phyloP scores from a whole-genome alignment of 768 basidiomycete species.

The Xanthoconium stramineum region DNA sequence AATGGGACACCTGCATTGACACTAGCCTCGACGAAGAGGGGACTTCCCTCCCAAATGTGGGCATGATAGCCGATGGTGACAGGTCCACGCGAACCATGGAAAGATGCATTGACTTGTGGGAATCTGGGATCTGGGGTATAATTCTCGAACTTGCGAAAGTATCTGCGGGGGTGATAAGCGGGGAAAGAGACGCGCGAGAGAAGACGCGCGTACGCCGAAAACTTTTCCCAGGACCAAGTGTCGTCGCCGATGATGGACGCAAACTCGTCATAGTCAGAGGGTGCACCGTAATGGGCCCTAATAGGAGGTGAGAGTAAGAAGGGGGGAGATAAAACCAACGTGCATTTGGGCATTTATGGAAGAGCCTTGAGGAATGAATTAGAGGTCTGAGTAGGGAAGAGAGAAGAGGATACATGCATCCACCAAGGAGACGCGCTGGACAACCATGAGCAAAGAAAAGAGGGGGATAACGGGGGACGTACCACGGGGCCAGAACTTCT shows the following conservation, averaged over 20 bases:
- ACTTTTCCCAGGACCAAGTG: conserved; percentile 53
- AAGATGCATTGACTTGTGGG: conserved; percentile 44
- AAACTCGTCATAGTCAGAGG: conserved; percentile 70
- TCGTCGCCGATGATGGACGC: conserved; percentile 49
- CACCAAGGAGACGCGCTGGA: conserved; percentile 67
- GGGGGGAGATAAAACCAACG: not conserved
- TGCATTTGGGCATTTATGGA: conserved; percentile 61
- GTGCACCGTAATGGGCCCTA: conserved; percentile 58
- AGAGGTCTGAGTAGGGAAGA: not conserved
- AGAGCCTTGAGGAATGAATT: conserved; percentile 39
- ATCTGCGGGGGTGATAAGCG: conserved; percentile 38
- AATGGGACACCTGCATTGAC: conserved; percentile 48
- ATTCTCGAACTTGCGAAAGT: conserved; percentile 66
- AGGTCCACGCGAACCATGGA: conserved; percentile 53
- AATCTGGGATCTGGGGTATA: conserved; percentile 49
- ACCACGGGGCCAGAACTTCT: conserved; percentile 68
- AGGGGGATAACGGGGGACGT: not conserved
- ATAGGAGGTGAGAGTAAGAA: conserved; percentile 4
- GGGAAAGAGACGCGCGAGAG: not conserved
- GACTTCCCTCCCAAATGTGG: conserved; percentile 41
- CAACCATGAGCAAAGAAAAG: not conserved
- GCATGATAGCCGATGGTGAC: conserved; percentile 58
- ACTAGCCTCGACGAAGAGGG: conserved; percentile 56
- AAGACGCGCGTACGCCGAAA: conserved; percentile 41
- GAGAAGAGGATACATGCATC: conserved; percentile 49